A percentile compares a stretch with the other conserved stretches of the same genome.
Conservation (phyloP, 495 filamentous ascomycete genomes). For the Margaritispora aquatica region DNA sequence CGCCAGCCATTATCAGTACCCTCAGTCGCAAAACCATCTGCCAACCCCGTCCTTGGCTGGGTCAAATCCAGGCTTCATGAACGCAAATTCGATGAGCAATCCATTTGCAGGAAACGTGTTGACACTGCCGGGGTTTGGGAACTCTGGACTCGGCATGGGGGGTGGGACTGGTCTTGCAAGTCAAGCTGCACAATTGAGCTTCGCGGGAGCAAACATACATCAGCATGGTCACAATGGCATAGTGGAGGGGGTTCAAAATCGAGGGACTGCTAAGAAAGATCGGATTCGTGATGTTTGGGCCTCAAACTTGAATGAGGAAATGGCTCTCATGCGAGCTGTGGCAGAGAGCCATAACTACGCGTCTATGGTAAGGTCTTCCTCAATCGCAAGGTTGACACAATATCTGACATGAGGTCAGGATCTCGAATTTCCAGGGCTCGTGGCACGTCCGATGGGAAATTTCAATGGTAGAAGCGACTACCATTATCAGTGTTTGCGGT, state of each 20-base stretch:
- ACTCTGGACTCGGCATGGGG: slow-evolving; percentile 45
- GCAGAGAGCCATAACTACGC: slow-evolving; percentile 90
- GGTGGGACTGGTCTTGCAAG: slow-evolving; percentile 81
- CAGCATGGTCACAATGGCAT: slow-evolving; percentile 44
- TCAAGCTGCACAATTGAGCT: slow-evolving; percentile 81
- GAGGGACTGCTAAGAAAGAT: slow-evolving; percentile 47
- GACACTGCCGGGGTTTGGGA: slow-evolving; percentile 50
- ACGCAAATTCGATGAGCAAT: slow-evolving; percentile 60
- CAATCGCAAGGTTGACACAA: not conserved
- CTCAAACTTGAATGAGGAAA: slow-evolving; percentile 84
- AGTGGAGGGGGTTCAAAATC: slow-evolving; percentile 30
- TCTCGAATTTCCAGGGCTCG: slow-evolving; percentile 95
- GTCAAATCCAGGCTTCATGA: slow-evolving; percentile 54
- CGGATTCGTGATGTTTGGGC: slow-evolving; percentile 95
- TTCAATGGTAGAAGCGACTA: slow-evolving; percentile 95
- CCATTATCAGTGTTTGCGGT: slow-evolving; percentile 95
- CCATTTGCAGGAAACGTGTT: slow-evolving; percentile 60
- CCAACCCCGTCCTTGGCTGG: slow-evolving; percentile 51
- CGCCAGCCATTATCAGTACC: slow-evolving; percentile 38
- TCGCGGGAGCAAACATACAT: slow-evolving; percentile 71
- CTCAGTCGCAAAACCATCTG: slow-evolving; percentile 45
- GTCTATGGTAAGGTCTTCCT: slow-evolving; percentile 68
- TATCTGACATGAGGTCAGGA: slow-evolving; percentile 49
- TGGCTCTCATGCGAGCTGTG: slow-evolving; percentile 69
- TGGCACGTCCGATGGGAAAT: slow-evolving; percentile 87